These are phyloP conservation scores for Torulaspora delbrueckii DNA, from an alignment of 805 yeast species.

Conservation along the genomic window DNA sequence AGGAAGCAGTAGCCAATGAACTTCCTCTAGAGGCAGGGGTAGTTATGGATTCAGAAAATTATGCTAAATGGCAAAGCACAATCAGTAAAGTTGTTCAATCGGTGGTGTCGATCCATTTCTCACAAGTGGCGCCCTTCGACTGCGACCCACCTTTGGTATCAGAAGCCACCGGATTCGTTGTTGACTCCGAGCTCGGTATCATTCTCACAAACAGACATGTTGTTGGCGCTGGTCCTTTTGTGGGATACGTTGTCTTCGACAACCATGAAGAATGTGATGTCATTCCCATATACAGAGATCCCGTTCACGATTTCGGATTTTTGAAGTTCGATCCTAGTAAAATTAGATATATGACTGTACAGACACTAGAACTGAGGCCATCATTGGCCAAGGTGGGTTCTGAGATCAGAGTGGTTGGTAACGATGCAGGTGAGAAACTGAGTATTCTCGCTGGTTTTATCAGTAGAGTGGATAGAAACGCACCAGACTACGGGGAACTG, in stretches of 20 bases:
- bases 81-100: slow-evolving; percentile 76
- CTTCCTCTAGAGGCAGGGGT: slow-evolving; percentile 16
- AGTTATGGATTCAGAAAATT: slow-evolving; percentile 21
- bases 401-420: slow-evolving; percentile 92
- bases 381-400: slow-evolving; percentile 86
- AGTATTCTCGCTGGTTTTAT: slow-evolving; percentile 81
- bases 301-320: slow-evolving; percentile 93
- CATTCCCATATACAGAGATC: slow-evolving; percentile 82
- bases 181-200: slow-evolving; percentile 74
- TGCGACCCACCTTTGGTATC: slow-evolving; percentile 74
- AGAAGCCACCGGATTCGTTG: slow-evolving; percentile 95
- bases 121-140: slow-evolving; percentile 83
- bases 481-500: slow-evolving; percentile 86
- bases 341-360: slow-evolving; percentile 69
- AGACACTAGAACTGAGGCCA: slow-evolving; percentile 65
- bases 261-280: slow-evolving; percentile 92
- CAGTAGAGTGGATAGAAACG: slow-evolving; percentile 79
- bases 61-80: slow-evolving; percentile 68
- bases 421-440: slow-evolving; percentile 92
- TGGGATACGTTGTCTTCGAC: slow-evolving; percentile 87
- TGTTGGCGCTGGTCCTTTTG: slow-evolving; percentile 92
- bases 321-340: slow-evolving; percentile 66
- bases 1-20: slow-evolving; percentile 7
- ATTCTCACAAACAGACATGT: slow-evolving; percentile 91
- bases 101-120: slow-evolving; percentile 84